Evolutionary conservation across 2,329 filamentous ascomycete species (phyloP), one percentile per base, ranked within the genome.

Genomic region (Orbilia javanica): DNA sequence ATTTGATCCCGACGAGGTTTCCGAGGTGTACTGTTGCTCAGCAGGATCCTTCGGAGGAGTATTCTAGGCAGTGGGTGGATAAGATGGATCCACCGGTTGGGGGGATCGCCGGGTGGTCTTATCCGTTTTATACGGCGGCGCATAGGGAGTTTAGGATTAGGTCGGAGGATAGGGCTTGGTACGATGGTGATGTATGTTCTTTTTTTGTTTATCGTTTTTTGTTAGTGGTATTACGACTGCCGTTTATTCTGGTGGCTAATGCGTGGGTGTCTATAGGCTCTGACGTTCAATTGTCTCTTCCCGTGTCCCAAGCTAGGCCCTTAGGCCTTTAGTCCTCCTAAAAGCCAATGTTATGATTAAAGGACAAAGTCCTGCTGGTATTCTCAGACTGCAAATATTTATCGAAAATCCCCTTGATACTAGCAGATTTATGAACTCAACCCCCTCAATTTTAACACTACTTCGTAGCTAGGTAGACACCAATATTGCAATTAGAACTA

Each of bases 101-200:
- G 8, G 20, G 8, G 20, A 25, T 39, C 11, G 11, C 36, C 5
- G 11, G 36, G 4, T 39, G 8, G 8, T 2, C 39, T 2, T 44
- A 18, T 25, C 20, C 46, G 13, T 11, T 4, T 46, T 46, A n/a
- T n/a, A n/a, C 4, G 42, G 13, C 6, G 4, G 3, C 7, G 8
- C 52, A 57, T 20, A 3, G 52, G 29, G 4, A 11, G 29, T 57
- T 57, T 22, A 22, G 4, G 2, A 8, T 52, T 36, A 22, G 18
- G 44, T n/a, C n/a, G 44, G 20, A 50, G 25, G 13, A 31, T 22
- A 27, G 20, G 15, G 6, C 6, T 25, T 46, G 22, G 10, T 29
- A 27, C 15, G 65, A 46, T 48, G 65, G 65, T 39, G 42, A 69
- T 48, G 65, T 69, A 60, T 22, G 65, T 34, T 62, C 29, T 63